These are phyloP conservation scores for Pyrrhoderma noxium DNA, from an alignment of 1,284 basidiomycete species.

Conservation along the genomic window DNA sequence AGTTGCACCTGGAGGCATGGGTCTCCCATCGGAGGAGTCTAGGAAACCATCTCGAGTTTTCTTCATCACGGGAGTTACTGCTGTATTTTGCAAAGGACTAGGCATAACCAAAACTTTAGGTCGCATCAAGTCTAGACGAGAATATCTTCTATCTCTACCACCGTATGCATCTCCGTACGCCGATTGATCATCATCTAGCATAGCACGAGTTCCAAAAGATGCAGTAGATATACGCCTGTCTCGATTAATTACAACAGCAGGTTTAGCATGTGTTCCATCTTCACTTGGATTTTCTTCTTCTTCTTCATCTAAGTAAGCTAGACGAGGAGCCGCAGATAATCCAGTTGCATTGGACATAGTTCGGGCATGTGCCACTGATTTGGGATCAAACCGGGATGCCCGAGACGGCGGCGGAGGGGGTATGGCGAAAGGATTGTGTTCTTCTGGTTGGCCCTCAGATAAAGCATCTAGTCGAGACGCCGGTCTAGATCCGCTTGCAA, in stretches of 20 bases:
- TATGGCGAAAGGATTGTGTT: constrained; percentile 39
- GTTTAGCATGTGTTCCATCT: constrained; percentile 11
- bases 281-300: constrained; percentile 1
- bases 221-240: constrained; percentile 20
- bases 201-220: constrained; percentile 55
- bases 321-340: constrained; percentile 15
- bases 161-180: constrained; percentile 27
- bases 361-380: constrained; percentile 46
- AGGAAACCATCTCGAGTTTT: constrained; percentile 50
- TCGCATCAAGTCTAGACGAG: constrained; percentile 66
- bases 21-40: constrained; percentile 54
- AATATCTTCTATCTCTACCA: constrained; percentile 47
- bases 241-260: constrained; percentile 8
- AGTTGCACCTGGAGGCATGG: constrained; percentile 60
- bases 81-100: constrained; percentile 58
- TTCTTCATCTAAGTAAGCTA: constrained; percentile 15
- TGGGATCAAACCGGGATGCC: constrained; percentile 68
- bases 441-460: constrained; percentile 27
- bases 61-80: constrained; percentile 24
- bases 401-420: constrained; percentile 50
- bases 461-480: constrained; percentile 26
- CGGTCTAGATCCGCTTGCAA: constrained; percentile 23
- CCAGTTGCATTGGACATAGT: constrained; percentile 48
- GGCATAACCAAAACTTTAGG: constrained; percentile 83
- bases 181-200: constrained; percentile 50